Base-by-base conservation (phyloP, 768 basidiomycete genomes). In the Trametopsis cervina region DNA sequence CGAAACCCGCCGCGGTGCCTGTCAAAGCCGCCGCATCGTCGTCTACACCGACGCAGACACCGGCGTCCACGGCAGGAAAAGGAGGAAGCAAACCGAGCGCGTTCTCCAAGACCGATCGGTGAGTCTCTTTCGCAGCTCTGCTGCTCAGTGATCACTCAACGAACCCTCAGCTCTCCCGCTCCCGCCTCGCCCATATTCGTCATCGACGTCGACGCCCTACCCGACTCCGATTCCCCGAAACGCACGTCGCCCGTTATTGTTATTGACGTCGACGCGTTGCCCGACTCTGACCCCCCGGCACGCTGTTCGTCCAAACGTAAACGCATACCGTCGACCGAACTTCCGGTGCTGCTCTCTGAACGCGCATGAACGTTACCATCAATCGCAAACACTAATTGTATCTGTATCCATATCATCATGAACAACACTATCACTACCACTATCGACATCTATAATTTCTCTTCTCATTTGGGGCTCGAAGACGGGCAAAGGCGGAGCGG, bases 401-500 rank as follows among this genome's bases (percentile, higher is more conserved):
- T 57, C 50, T 51, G 56, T 59, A 42, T 46, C 29, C 29, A 33
- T 15, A 59, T 40, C 21, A 52, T 51, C 52, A 47, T n/a, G n/a
- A n/a, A n/a, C n/a, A n/a, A n/a, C n/a, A n/a, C n/a, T n/a, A n/a
- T n/a, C n/a, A n/a, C n/a, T n/a, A n/a, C n/a, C n/a, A n/a, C n/a
- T n/a, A n/a, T n/a, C n/a, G n/a, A n/a, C n/a, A n/a, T n/a, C n/a
- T n/a, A n/a, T n/a, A n/a, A n/a, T n/a, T n/a, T n/a, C n/a, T n/a
- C n/a, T n/a, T n/a, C n/a, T n/a, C n/a, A n/a, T n/a, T n/a, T n/a
- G n/a, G n/a, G n/a, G n/a, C n/a, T n/a, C n/a, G n/a, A 60, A 88
- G 86, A 55, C 84, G 86, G 18, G 85, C 85, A 36, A 81, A 71
- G 66, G 81, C 80, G 11, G 89, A 91, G 65, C 72, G 76, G 58